These are phyloP conservation scores for Lenzites betulinus DNA, from an alignment of 768 basidiomycete genomes.

Conservation along the genomic window DNA sequence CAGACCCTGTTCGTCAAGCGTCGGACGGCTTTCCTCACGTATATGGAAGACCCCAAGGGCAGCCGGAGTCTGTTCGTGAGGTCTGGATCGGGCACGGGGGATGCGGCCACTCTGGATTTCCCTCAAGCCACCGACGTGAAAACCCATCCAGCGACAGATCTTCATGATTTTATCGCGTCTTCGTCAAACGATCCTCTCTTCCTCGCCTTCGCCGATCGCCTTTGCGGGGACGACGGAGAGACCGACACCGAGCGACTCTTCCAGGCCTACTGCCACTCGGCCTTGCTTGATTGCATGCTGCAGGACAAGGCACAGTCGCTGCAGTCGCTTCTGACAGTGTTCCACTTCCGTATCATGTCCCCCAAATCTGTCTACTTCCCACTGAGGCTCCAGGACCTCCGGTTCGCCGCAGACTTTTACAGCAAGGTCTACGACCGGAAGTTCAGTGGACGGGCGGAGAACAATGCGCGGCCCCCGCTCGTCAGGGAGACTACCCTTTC, in stretches of 20 bases:
- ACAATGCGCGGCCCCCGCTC: constrained; percentile 64
- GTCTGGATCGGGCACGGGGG: constrained; percentile 81
- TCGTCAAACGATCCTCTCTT: constrained; percentile 83
- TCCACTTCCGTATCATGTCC: constrained; percentile 63
- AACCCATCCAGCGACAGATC: constrained; percentile 67
- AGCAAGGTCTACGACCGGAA: constrained; percentile 70
- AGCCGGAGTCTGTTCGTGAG: constrained; percentile 90
- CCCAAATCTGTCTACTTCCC: constrained; percentile 62
- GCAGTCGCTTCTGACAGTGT: constrained; percentile 72
- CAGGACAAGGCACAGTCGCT: constrained; percentile 85
- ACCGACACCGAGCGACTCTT: constrained; percentile 62
- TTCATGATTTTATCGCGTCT: constrained; percentile 84
- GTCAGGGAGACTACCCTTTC: constrained; percentile 73
- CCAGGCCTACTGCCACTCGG: constrained; percentile 73
- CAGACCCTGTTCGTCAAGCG: constrained; percentile 93
- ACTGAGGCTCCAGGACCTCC: constrained; percentile 70
- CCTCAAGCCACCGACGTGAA: constrained; percentile 71
- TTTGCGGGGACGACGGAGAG: constrained; percentile 63
- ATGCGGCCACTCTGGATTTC: constrained; percentile 84
- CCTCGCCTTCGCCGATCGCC: constrained; percentile 78
- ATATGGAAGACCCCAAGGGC: constrained; percentile 91
- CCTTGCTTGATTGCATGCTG: constrained; percentile 83
- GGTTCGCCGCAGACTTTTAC: constrained; percentile 77
- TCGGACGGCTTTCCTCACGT: constrained; percentile 88
- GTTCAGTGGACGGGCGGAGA: constrained; percentile 72